A percentile compares a stretch with the other conserved stretches of the same genome.
These are phyloP conservation scores for Alternaria ventricosa DNA, from an alignment of 2,329 filamentous ascomycete genomes.

Conservation along the genomic window DNA sequence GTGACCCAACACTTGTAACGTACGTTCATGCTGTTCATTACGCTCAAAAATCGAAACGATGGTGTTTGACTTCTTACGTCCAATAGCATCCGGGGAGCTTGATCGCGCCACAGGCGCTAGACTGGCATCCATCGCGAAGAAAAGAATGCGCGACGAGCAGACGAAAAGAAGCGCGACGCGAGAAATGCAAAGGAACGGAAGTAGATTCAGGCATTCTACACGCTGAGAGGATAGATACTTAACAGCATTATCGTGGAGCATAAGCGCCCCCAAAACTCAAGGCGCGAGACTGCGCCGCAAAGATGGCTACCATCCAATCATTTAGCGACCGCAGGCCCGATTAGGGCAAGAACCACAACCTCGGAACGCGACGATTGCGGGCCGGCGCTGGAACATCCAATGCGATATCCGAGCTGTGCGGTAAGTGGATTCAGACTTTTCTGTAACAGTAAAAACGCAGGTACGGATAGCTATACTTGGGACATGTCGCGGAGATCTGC, in stretches of 20 bases:
- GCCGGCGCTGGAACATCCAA: background rate
- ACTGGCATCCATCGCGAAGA: background rate
- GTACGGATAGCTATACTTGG: slow-evolving; percentile 4
- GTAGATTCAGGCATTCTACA: slow-evolving; percentile 1
- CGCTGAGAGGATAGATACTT: slow-evolving; percentile 10
- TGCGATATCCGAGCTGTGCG: background rate
- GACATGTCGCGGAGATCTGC: background rate
- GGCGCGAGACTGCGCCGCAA: slow-evolving; percentile 12
- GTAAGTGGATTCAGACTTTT: background rate
- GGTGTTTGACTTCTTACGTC: background rate
- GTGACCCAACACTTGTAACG: background rate
- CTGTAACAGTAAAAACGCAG: background rate
- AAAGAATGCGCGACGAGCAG: background rate
- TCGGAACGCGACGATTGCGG: background rate
- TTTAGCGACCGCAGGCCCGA: slow-evolving; percentile 10
- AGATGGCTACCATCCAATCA: background rate
- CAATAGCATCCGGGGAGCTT: background rate
- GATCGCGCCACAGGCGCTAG: background rate
- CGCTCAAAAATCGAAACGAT: background rate
- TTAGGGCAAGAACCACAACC: background rate
- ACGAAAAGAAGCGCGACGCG: background rate
- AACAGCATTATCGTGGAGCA: background rate
- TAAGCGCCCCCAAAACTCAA: slow-evolving; percentile 12
- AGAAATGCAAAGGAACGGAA: background rate
- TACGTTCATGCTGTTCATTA: background rate